Conservation (phyloP, 768 basidiomycete species). For the Rhodosporidiobolus odoratus region DNA sequence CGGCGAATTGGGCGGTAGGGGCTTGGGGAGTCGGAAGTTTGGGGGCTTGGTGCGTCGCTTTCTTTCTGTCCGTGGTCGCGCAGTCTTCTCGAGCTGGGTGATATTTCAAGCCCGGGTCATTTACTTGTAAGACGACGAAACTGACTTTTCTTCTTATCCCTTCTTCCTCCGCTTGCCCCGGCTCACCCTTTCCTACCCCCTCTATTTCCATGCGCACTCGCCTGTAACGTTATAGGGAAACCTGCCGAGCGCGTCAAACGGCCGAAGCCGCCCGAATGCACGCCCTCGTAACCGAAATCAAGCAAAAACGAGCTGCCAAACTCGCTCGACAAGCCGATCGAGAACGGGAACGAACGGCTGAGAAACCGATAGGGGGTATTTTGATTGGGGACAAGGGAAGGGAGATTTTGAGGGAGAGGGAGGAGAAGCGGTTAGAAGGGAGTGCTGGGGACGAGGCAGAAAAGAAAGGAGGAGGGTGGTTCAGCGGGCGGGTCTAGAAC, state of each 20-base stretch:
- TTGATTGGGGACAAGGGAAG: slow-evolving; percentile 19
- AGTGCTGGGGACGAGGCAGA: neutral
- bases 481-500: too few relatives aligned
- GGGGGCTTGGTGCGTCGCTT: slow-evolving; percentile 34
- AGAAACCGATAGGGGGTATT: slow-evolving; percentile 8
- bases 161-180: neutral
- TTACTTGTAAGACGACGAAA: neutral
- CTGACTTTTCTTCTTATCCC: neutral
- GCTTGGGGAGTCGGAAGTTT: slow-evolving; percentile 35
- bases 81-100: neutral
- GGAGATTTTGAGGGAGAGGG: slow-evolving; percentile 18
- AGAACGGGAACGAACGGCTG: neutral
- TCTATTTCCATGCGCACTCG: neutral
- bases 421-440: neutral
- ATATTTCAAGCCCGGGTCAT: neutral
- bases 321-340: neutral
- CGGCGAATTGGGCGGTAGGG: slow-evolving; percentile 37
- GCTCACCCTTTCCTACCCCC: neutral
- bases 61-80: neutral
- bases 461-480: too few relatives aligned
- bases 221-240: slow-evolving; percentile 22
- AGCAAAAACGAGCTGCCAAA: slow-evolving; percentile 16
- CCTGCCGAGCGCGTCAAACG: slow-evolving; percentile 25
- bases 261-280: slow-evolving; percentile 34
- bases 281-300: slow-evolving; percentile 30